These are phyloP conservation scores for Verticillium nonalfalfae DNA, from an alignment of 2,329 filamentous ascomycete species.

Conservation along the genomic window DNA sequence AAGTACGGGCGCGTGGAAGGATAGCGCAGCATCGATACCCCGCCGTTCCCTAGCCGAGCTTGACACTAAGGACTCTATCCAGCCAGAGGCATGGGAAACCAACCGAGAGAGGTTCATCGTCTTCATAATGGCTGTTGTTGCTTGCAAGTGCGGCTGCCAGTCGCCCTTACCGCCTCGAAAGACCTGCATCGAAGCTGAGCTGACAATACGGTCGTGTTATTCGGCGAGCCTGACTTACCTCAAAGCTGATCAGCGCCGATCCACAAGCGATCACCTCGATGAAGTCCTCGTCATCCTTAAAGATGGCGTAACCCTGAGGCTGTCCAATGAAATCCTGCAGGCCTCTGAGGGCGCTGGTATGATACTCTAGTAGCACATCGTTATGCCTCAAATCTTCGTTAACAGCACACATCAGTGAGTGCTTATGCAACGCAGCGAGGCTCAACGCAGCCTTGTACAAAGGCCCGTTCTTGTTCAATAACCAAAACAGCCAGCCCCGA, in stretches of 20 bases:
- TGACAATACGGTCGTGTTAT: too few relatives aligned
- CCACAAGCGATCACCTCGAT: conserved; percentile 19
- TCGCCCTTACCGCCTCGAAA: conserved; percentile 7
- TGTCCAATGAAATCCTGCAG: not conserved
- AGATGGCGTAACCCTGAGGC: conserved; percentile 13
- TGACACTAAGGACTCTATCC: not conserved
- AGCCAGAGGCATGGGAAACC: not conserved
- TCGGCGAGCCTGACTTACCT: conserved; percentile 11
- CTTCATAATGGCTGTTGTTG: not conserved
- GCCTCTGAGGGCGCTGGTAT: conserved; percentile 17
- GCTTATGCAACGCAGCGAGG: conserved; percentile 18
- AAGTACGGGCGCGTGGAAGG: conserved; percentile 6
- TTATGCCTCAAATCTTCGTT: not conserved
- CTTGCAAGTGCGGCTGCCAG: conserved; percentile 7
- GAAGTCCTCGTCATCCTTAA: conserved; percentile 11
- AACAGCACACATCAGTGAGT: conserved; percentile 14
- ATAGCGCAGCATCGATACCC: conserved; percentile 3
- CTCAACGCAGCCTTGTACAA: conserved; percentile 18
- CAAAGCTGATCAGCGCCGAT: conserved; percentile 17
- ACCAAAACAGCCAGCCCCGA: conserved; percentile 19
- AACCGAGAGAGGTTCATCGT: not conserved
- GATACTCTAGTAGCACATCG: conserved; percentile 11
- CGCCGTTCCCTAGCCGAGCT: not conserved
- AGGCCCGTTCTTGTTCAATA: conserved; percentile 12
- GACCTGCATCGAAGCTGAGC: not conserved